These are phyloP conservation scores for Steccherinum ochraceum DNA, from an alignment of 768 basidiomycete species.

Conservation along the genomic window DNA sequence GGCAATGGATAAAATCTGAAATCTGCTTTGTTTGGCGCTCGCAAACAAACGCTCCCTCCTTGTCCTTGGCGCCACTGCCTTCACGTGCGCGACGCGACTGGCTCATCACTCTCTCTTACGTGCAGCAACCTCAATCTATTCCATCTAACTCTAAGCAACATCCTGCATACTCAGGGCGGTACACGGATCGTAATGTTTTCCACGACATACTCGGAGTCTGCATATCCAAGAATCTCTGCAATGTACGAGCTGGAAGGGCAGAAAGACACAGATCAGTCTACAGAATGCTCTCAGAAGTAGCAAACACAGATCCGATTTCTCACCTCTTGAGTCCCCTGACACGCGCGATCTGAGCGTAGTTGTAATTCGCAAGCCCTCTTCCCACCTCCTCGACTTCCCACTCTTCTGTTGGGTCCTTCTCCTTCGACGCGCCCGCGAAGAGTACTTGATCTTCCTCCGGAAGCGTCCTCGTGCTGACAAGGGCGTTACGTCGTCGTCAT, in stretches of 20 bases:
- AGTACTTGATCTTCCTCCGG: conserved; percentile 21
- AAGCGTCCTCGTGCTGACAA: conserved; percentile 13
- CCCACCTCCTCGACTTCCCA: conserved; percentile 88
- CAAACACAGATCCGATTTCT: conserved; percentile 17
- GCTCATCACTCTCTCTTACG: neutral
- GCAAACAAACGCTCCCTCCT: conserved; percentile 13
- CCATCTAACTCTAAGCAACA: neutral
- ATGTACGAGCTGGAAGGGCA: conserved; percentile 69
- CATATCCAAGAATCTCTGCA: conserved; percentile 78
- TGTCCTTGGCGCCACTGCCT: neutral
- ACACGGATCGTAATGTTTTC: conserved; percentile 85
- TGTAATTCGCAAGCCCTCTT: conserved; percentile 92
- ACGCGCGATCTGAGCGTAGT: conserved; percentile 82
- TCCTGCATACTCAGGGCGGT: conserved; percentile 34
- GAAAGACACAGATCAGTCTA: conserved; percentile 10
- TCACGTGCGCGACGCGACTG: neutral
- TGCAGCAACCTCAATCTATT: neutral
- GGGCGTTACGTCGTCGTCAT: conserved; percentile 18
- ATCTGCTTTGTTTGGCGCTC: conserved; percentile 11
- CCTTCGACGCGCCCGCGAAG: conserved; percentile 13
- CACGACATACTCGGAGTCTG: conserved; percentile 95
- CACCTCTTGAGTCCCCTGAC: conserved; percentile 92
- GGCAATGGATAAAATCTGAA: neutral
- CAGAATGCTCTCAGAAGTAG: neutral
- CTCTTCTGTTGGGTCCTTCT: conserved; percentile 38